These are phyloP conservation scores for Graphilbum sp. DNA, from an alignment of 2,329 filamentous ascomycete genomes.

Conservation along the genomic window DNA sequence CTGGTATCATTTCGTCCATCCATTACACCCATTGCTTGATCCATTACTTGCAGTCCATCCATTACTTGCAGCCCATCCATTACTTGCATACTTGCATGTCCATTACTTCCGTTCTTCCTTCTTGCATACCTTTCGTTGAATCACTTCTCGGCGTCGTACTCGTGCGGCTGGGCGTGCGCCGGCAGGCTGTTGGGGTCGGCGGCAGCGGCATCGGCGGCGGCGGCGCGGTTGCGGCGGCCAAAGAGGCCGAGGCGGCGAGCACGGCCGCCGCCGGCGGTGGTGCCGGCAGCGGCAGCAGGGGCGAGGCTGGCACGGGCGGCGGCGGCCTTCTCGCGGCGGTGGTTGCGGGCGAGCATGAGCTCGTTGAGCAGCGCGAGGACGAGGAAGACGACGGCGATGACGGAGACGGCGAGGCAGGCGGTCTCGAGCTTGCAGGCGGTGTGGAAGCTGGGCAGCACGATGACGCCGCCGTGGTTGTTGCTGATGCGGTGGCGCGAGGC, in stretches of 20 bases:
- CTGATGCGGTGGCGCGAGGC: constrained; percentile 11
- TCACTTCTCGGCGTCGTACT: not conserved
- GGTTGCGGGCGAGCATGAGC: constrained; percentile 14
- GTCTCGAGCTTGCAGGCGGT: constrained; percentile 59
- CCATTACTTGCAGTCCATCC: too few species aligned
- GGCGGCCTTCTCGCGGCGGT: constrained; percentile 21
- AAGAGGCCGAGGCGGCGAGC: constrained; percentile 15
- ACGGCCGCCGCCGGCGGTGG: constrained; percentile 17
- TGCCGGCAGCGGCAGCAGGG: constrained; percentile 18
- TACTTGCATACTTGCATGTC: constrained; percentile 2
- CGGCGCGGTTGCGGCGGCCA: constrained; percentile 12
- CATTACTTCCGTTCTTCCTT: constrained; percentile 6
- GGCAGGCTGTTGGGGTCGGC: constrained; percentile 17
- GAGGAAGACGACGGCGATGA: constrained; percentile 44
- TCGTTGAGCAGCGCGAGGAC: constrained; percentile 13
- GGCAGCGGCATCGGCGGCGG: constrained; percentile 1
- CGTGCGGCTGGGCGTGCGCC: constrained; percentile 12
- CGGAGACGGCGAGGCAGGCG: constrained; percentile 59
- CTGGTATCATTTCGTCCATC: too few species aligned
- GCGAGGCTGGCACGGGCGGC: constrained; percentile 23
- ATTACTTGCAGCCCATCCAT: constrained; percentile 1
- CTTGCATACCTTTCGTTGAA: too few species aligned
- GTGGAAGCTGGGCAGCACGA: constrained; percentile 27
- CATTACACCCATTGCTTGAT: too few species aligned
- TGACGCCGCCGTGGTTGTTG: constrained; percentile 32